Evolutionary conservation across 768 basidiomycete species (phyloP), one percentile per base, ranked within the genome.

Genomic region (Auricularia sp.): DNA sequence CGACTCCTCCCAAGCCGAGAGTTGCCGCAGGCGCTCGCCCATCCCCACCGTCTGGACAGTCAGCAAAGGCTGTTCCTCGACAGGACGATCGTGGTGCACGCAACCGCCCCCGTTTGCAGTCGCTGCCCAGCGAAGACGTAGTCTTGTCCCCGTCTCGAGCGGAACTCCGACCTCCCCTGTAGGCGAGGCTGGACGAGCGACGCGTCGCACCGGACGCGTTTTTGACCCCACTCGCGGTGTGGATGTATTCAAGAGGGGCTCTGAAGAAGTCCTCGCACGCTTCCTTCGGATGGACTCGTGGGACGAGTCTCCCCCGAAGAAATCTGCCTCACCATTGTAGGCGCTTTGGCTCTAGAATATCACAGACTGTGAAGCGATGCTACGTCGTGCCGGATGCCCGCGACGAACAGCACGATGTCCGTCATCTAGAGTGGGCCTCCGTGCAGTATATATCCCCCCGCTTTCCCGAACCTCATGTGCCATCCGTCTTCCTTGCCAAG

Each of bases 201-300:
- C 47, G 61, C 69, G 59, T 54, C 68, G 67, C 29, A 71, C 81
- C 24, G 82, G 81, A 2, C 82, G 92, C 24, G 87, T 89, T 3
- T 96, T 89, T 86, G 92, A 94, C 72, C 93, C 93, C 18, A 85
- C 86, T 10, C 85, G 92, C 24, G 88, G 87, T 54, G 86, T 94
- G 2, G 93, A 95, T 66, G 70, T 89, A 47, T 93, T 94, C 77
- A 94, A 93, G 74, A 84, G 84, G 62, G 88, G 88, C 14, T 93
- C 92, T 2, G 92, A 95, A 73, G 89, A 94, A 70, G 91, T 94
- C 33, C 79, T 95, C 35, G 84, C 89, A 10, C 80, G 89, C 61
- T 94, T 95, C 75, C 77, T 94, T 77, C 88, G 84, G 71, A 86
- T 88, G 82, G 85, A 87, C 24, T 83, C 86, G 61, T 87, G 83